Evolutionary conservation across 768 basidiomycete species (phyloP), one percentile per base, ranked within the genome.

Genomic region (Tylopilus sp.): DNA sequence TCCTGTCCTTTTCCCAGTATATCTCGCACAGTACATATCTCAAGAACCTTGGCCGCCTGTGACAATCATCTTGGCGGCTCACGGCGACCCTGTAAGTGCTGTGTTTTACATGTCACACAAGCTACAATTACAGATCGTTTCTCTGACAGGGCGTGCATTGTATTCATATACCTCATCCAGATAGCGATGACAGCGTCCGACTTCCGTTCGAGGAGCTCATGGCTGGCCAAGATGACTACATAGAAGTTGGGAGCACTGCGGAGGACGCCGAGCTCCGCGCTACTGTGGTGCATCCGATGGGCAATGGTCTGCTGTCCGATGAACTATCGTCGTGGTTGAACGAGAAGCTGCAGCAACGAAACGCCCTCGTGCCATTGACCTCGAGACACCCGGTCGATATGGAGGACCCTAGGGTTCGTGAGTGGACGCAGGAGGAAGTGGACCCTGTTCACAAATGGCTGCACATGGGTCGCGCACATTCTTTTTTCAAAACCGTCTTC

Each of bases 1-100:
- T 55, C 85, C 85, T 3, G 69, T 86, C 28, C 72, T 86, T 20
- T 63, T 86, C n/a, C 85, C 85, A 5, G 61, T 84, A 5, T 87
- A 86, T 65, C 68, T 86, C 10, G 74, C 73, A 18, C 76, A 77
- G 56, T 86, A 83, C 58, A 58, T 74, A 44, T 57, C 65, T 7
- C 40, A 51, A 6, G 50, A 60, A 13, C 64, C 60, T 23, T 68
- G 64, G 53, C 62, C 62, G 1, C 57, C 61, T 4, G 52, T 70
- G 28, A 71, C 69, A 3, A 47, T 69, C 2, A 53, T 71, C 48
- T 26, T 64, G 33, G 48, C 65, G 7, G 69, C 68, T 28, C 57
- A 71, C 44, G 17, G 47, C 25, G 50, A 58, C 28, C 60, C 64
- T 3, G 69, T 69, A 33, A 51, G 68, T 51, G 3, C 8, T n/a